Conservation (phyloP, 257 asterid species). For the Capsicum baccatum region DNA sequence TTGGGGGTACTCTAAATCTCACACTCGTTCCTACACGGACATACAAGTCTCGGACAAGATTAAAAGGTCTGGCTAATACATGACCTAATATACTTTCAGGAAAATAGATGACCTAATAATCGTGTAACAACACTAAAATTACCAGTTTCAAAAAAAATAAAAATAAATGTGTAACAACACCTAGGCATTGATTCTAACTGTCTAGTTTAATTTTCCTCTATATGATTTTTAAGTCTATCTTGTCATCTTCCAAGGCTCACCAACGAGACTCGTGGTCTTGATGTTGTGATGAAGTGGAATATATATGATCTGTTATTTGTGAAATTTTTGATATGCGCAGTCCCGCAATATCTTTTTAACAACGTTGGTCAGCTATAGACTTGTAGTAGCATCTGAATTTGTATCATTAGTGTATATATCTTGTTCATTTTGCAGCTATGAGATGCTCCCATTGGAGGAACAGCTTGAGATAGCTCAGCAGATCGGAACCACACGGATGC, state of each 20-base stretch:
- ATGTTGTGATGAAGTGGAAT: conserved; percentile 6
- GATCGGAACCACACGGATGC: conserved; percentile 85
- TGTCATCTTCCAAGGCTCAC: conserved; percentile 12
- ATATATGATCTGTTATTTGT: conserved; percentile 6
- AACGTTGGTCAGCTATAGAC: not conserved
- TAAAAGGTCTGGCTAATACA: not conserved
- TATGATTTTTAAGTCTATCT: not conserved
- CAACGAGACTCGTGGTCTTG: not conserved
- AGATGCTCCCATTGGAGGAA: conserved; percentile 83
- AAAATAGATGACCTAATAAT: not conserved
- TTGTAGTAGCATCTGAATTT: not conserved
- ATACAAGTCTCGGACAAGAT: not conserved
- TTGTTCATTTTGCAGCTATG: conserved; percentile 62
- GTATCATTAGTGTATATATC: not conserved
- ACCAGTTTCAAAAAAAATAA: no score
- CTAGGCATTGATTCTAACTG: not conserved
- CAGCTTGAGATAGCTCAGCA: conserved; percentile 86
- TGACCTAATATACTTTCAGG: not conserved
- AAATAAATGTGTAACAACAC: not conserved
- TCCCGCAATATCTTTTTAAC: not conserved
- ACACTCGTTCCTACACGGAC: not conserved
- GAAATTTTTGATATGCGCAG: not conserved
- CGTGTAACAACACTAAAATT: not conserved
- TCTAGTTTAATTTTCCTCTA: not conserved
- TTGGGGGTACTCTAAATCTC: not conserved